These are phyloP conservation scores for Stephanocyclus meneghinianus DNA, from an alignment of 352 stramenopile species.

Conservation along the genomic window DNA sequence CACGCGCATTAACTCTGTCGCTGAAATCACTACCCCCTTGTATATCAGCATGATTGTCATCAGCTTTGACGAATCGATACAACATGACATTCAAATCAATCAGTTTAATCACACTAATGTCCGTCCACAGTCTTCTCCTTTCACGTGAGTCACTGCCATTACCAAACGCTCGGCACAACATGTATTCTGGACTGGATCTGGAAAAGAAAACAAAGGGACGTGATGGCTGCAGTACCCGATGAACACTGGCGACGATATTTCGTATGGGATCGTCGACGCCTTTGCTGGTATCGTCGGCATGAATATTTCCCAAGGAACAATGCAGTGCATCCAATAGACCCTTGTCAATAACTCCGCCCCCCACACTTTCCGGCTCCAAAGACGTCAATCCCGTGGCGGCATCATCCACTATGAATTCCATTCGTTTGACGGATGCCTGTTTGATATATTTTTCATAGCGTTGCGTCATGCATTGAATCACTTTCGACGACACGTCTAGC, in stretches of 20 bases:
- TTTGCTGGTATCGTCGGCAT: neutral
- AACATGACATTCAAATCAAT: conserved; percentile 60
- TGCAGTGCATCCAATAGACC: conserved; percentile 76
- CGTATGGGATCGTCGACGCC: conserved; percentile 33
- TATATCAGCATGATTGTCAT: neutral
- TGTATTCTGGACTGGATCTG: conserved; percentile 70
- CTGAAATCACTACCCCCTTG: neutral
- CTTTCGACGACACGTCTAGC: conserved; percentile 63
- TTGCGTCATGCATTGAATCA: conserved; percentile 63
- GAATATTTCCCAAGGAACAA: conserved; percentile 46
- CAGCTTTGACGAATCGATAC: conserved; percentile 68
- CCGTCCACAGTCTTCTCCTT: conserved; percentile 50
- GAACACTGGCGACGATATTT: conserved; percentile 62
- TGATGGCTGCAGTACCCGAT: conserved; percentile 64
- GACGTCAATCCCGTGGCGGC: conserved; percentile 61
- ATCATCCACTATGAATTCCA: conserved; percentile 71
- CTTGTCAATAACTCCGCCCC: conserved; percentile 73
- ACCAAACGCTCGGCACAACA: conserved; percentile 56
- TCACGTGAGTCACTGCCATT: conserved; percentile 12
- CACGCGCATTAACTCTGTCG: neutral
- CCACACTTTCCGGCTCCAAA: conserved; percentile 60
- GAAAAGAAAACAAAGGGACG: conserved; percentile 68
- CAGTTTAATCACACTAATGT: conserved; percentile 63
- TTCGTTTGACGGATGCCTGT: conserved; percentile 28
- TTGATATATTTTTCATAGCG: conserved; percentile 60